Conservation (phyloP, 192 early-diverging fungal species). For the Coemansia sp. region DNA sequence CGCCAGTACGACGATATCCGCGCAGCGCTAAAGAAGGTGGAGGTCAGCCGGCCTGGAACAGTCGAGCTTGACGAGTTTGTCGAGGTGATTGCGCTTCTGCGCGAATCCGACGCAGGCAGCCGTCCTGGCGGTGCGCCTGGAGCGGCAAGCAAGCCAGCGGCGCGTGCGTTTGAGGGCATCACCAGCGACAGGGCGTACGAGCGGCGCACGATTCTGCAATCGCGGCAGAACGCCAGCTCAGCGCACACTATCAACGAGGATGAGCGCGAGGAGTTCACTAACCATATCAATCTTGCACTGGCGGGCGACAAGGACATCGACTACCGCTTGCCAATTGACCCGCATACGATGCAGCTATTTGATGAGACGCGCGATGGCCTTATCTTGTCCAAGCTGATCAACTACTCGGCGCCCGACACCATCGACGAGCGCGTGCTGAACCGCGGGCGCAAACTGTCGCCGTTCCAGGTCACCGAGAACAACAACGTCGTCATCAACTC, state of each 20-base stretch:
- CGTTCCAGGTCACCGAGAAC: slow-evolving; percentile 98
- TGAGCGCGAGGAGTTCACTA: slow-evolving; percentile 93
- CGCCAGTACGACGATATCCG: slow-evolving; percentile 76
- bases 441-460: slow-evolving; percentile 79
- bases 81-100: slow-evolving; percentile 58
- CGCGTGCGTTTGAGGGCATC: slow-evolving; percentile 49
- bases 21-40: slow-evolving; percentile 65
- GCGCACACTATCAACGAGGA: slow-evolving; percentile 99
- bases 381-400: slow-evolving; percentile 96
- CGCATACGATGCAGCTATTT: slow-evolving; percentile 94
- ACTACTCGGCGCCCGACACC: slow-evolving; percentile 92
- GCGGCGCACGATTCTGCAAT: slow-evolving; percentile 85
- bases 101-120: slow-evolving; percentile 32
- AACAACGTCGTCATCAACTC: slow-evolving; percentile 99
- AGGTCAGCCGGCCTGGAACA: slow-evolving; percentile 65
- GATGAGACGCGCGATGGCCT: slow-evolving; percentile 94
- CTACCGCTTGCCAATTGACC: slow-evolving; percentile 88
- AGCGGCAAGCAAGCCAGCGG: slow-evolving; percentile 14
- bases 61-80: slow-evolving; percentile 81
- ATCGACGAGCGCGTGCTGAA: slow-evolving; percentile 99
- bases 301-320: slow-evolving; percentile 79
- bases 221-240: slow-evolving; percentile 80
- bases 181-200: slow-evolving; percentile 56
- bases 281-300: slow-evolving; percentile 90
- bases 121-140: slow-evolving; percentile 7